Percentiles rank a stretch among this genome's conserved stretches.
These are phyloP conservation scores for Nakazawaea ernobii DNA, from an alignment of 805 yeast species.

Conservation along the genomic window DNA sequence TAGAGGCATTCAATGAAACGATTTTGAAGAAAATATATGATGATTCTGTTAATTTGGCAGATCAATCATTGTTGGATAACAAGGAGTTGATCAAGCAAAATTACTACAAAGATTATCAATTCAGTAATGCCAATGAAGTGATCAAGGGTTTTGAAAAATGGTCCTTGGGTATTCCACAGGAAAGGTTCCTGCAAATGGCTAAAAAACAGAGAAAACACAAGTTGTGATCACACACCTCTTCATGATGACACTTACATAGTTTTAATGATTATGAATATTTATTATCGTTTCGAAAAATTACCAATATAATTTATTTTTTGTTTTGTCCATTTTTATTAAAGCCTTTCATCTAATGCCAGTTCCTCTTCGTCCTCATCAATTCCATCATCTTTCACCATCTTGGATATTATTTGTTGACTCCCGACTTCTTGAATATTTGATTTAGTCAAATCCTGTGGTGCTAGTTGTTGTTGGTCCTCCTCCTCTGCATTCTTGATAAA, in stretches of 20 bases:
- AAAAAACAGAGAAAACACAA: conserved; percentile 56
- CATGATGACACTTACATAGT: not conserved
- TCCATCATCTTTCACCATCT: conserved; percentile 42
- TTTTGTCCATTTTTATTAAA: not conserved
- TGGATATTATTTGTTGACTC: conserved; percentile 24
- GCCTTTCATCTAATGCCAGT: conserved; percentile 1
- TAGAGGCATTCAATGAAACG: conserved; percentile 36
- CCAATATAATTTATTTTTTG: no score
- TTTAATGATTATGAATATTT: no score
- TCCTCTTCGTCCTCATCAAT: conserved; percentile 51
- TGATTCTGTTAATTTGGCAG: conserved; percentile 38
- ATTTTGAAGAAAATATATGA: conserved; percentile 29
- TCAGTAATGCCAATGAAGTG: conserved; percentile 60
- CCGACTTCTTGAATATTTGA: conserved; percentile 31
- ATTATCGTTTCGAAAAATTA: no score
- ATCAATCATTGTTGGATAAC: conserved; percentile 37
- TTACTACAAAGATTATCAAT: conserved; percentile 29
- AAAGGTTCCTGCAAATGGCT: conserved; percentile 52
- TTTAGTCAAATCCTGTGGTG: conserved; percentile 15
- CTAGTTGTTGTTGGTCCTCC: conserved; percentile 20
- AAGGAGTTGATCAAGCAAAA: conserved; percentile 34
- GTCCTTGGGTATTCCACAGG: conserved; percentile 69
- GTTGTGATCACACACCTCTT: conserved; percentile 24
- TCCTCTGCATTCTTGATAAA: conserved; percentile 29
- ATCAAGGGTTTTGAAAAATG: conserved; percentile 65